Evolutionary conservation across 768 basidiomycete species (phyloP).

Genomic region (Tulasnella sp.): DNA sequence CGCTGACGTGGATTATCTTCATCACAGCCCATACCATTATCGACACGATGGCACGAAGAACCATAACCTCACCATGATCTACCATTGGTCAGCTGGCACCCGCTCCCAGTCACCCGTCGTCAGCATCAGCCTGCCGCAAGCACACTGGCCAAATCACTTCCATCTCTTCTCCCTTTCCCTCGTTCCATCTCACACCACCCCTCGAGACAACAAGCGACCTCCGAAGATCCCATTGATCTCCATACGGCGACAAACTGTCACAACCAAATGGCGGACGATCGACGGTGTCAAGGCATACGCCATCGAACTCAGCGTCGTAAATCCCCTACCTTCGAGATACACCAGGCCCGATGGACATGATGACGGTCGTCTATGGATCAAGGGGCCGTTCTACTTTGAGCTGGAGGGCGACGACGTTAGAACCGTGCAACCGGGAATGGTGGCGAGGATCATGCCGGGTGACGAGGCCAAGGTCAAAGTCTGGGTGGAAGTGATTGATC

Average conservation of each 20-base stretch:
- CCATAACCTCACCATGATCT: slow-evolving; percentile 39
- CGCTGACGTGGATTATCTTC: background rate
- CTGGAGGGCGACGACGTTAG: slow-evolving; percentile 39
- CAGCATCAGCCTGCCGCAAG: slow-evolving; percentile 52
- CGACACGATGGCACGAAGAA: slow-evolving; percentile 22
- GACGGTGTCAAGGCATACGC: slow-evolving; percentile 35
- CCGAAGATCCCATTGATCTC: background rate
- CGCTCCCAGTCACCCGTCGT: slow-evolving; percentile 48
- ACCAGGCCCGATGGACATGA: slow-evolving; percentile 26
- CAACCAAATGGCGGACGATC: slow-evolving; percentile 35
- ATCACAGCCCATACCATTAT: slow-evolving; percentile 38
- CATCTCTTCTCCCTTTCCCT: slow-evolving; percentile 40
- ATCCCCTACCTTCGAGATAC: slow-evolving; percentile 49
- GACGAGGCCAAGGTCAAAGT: slow-evolving; percentile 59
- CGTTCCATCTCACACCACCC: slow-evolving; percentile 31
- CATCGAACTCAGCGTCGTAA: slow-evolving; percentile 57
- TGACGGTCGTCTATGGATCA: slow-evolving; percentile 29
- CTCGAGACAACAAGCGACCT: background rate
- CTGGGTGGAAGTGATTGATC: slow-evolving; percentile 21
- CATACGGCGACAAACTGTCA: slow-evolving; percentile 26
- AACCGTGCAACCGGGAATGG: slow-evolving; percentile 50
- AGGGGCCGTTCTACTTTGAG: background rate
- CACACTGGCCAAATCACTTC: slow-evolving; percentile 44
- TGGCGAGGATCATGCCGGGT: slow-evolving; percentile 51
- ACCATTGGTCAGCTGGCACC: slow-evolving; percentile 38